Evolutionary conservation across 2,329 filamentous ascomycete species (phyloP).

Genomic region (Exophiala mesophila): DNA sequence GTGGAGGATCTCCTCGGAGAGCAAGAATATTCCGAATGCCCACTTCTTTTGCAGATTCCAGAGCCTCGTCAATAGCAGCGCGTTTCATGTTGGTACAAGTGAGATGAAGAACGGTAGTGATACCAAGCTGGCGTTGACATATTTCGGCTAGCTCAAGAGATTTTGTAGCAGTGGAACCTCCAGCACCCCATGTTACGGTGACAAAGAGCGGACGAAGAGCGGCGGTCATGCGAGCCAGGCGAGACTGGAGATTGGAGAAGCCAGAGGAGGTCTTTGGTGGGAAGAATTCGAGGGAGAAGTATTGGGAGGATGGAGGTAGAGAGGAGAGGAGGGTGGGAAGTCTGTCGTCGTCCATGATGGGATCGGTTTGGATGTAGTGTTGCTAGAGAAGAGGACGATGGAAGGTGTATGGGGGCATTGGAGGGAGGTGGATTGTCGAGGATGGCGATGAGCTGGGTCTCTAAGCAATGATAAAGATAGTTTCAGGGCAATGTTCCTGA

Average conservation of each 20-base stretch:
- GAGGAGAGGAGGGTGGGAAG: constrained; percentile 34
- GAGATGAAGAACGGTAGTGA: constrained; percentile 92
- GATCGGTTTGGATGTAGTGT: too few species aligned
- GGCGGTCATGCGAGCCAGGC: constrained; percentile 90
- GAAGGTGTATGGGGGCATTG: too few species aligned
- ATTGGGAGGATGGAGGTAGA: constrained; percentile 72
- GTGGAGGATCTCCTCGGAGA: constrained; percentile 81
- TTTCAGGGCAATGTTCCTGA: too few species aligned
- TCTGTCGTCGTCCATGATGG: constrained; percentile 24
- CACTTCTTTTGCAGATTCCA: constrained; percentile 84
- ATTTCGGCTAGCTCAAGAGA: constrained; percentile 92
- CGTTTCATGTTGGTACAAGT: constrained; percentile 98
- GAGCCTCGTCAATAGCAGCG: constrained; percentile 74
- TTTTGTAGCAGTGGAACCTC: constrained; percentile 84
- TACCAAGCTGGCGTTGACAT: constrained; percentile 82
- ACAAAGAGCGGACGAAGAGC: constrained; percentile 89
- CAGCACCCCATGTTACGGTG: constrained; percentile 96
- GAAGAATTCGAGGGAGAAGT: constrained; percentile 99
- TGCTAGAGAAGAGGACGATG: too few species aligned
- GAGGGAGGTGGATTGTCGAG: too few species aligned
- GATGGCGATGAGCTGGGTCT: too few species aligned
- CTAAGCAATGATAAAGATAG: too few species aligned
- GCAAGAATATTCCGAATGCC: constrained; percentile 94
- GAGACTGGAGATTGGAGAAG: constrained; percentile 86
- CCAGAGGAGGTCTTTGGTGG: constrained; percentile 96